Evolutionary conservation across 257 asterid species (phyloP), one percentile per base, ranked within the genome.

Genomic region (Jasminum sambac): DNA sequence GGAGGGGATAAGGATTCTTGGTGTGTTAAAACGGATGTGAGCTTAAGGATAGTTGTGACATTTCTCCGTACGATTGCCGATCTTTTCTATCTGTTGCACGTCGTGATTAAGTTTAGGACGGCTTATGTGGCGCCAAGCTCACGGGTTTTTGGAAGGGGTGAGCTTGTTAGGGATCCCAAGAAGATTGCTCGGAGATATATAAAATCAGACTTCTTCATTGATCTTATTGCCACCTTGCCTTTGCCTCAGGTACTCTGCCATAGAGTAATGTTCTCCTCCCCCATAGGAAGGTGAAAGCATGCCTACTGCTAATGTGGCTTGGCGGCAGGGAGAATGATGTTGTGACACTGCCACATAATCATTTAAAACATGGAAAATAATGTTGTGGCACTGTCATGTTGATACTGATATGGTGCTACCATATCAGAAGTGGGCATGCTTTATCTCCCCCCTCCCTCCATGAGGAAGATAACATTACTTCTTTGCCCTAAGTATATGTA

Each of bases 141-240:
- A 21, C 86, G 96, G 72, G 96, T 93, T 23, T 93, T 89, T 72
- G 98, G 98, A 41, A 89, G 93, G 88, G 98, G 98, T 71, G 98
- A 93, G 85, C 98, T 90, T 84, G 98, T 90, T 59, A 93, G 79
- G 96, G 98, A 90, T 82, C 89, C 98, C 26, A 84, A 83, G 83
- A 82, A 86, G 80, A 93, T 93, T 69, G 94, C 97, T 6, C 74
- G 63, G 12, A 87, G 94, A 80, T 93, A 93, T 76, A 46, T 93
- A 36, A 87, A 78, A 80, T 77, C 98, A 0, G 97, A 87, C 72
- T 90, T 93, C 79, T 86, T 90, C 76, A 77, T 93, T 66, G 98
- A 93, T 85, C 84, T 93, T 40, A 74, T 93, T 64, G 98, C 98
- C 2, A 89, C 92, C 44, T 82, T 93, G 72, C 98, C 98, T 78